phyloP scores from a whole-genome alignment of 177 flowering plant genomes.

The Vitis hybrid region DNA sequence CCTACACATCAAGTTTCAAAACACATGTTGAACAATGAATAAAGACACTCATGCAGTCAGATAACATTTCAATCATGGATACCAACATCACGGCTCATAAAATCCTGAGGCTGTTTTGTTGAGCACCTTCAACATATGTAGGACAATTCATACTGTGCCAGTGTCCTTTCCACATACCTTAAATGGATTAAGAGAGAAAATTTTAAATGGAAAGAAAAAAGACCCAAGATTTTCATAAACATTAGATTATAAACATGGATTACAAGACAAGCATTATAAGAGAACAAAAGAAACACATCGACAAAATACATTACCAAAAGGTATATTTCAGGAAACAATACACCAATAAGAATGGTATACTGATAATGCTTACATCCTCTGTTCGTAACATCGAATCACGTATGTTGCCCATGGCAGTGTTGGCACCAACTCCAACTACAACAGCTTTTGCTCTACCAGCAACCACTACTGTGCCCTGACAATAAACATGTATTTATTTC shows the following conservation, averaged over 20 bases:
- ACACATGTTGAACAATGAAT: not conserved
- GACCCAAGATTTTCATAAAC: not conserved
- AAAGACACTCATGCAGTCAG: slow-evolving; percentile 4
- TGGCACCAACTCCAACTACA: slow-evolving; percentile 92
- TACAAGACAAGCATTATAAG: not conserved
- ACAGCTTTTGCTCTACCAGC: slow-evolving; percentile 96
- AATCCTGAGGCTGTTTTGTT: no score
- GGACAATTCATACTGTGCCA: no score
- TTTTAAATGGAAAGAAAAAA: not conserved
- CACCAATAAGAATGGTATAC: not conserved
- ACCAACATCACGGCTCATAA: not conserved
- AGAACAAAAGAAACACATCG: not conserved
- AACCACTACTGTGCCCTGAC: slow-evolving; percentile 91
- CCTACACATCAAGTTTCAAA: not conserved
- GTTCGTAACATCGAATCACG: slow-evolving; percentile 95
- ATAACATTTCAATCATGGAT: not conserved
- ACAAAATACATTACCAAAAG: not conserved
- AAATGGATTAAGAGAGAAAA: not conserved
- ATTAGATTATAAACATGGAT: not conserved
- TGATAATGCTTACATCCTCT: slow-evolving; percentile 66
- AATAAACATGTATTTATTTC: slow-evolving; percentile 13
- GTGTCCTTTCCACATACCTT: not conserved
- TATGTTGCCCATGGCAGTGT: slow-evolving; percentile 98
- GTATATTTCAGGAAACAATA: not conserved
- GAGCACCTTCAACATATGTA: no score